Base-by-base conservation (phyloP, 352 stramenopile genomes). In the Pythium volutum region DNA sequence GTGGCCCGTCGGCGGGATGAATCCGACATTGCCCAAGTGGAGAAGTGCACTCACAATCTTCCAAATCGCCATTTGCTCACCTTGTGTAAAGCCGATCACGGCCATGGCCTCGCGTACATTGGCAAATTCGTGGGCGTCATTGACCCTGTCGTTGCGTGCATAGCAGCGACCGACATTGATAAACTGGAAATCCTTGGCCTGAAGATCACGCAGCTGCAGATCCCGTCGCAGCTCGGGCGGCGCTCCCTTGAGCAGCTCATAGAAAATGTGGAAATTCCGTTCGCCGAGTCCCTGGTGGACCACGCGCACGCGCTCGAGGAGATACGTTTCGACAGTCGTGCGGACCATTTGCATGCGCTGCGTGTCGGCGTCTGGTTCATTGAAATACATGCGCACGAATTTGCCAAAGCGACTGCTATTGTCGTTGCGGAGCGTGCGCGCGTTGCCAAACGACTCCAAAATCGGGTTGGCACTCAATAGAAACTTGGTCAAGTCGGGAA, bases 261-360 rank as follows among this genome's bases (percentile, higher is more conserved):
- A 95, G 62, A 95, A 91, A 26, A 90, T 66, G 64, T 95, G 86
- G 53, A 87, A 95, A 62, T 91, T 92, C 23, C 86, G 81, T 55
- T 95, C 86, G 16, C 78, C 79, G 5, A 71, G 57, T 9, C 75
- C 77, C 65, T 93, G 85, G 38, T 83, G 83, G n/a, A 94, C 72
- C 31, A 96, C 73, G 34, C 89, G 83, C 45, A 96, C 88, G 64
- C 97, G 97, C 72, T 98, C 95, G 50, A 98, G 75, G 5, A 98
- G 67, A 57, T 98, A 98, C 15, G 87, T 97, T 55, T 95, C 79
- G 49, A 83, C 76, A 0, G 75, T 87, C 41, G 77, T 91, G 3
- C 73, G 74, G n/a, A 83, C 72, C 65, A 97, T 75, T 41, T 94
- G 22, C 60, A 71, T 38, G 70, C 36, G 73, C 63, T 51, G 55